Evolutionary conservation across 495 filamentous ascomycete species (phyloP).

Genomic region (Hypoxylon crocopeplum): DNA sequence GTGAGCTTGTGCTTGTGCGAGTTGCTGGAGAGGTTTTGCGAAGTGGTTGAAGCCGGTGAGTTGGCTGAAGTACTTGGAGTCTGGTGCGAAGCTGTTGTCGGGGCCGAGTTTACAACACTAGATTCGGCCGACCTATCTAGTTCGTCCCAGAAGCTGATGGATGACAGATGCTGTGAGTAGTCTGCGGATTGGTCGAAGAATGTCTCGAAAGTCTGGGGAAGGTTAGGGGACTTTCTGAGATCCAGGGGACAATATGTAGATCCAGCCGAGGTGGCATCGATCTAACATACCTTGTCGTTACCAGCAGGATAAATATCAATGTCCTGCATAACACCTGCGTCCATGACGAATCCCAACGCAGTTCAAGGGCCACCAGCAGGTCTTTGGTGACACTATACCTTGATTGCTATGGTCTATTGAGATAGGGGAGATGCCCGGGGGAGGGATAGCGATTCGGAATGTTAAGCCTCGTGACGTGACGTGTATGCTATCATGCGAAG

Average conservation of each 20-base stretch:
- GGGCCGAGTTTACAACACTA: constrained; percentile 41
- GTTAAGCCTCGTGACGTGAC: constrained; percentile 24
- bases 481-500: constrained; percentile 26
- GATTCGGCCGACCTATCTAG: constrained; percentile 42
- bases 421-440: constrained; percentile 17
- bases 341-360: constrained; percentile 45
- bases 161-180: constrained; percentile 41
- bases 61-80: constrained; percentile 39
- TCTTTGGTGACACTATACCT: constrained; percentile 35
- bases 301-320: constrained; percentile 45
- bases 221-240: constrained; percentile 27
- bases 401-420: constrained; percentile 22
- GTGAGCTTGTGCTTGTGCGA: constrained; percentile 42
- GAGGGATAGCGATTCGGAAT: constrained; percentile 19
- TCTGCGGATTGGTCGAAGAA: constrained; percentile 44
- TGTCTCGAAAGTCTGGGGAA: constrained; percentile 38
- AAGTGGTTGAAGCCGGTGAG: constrained; percentile 33
- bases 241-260: constrained; percentile 3
- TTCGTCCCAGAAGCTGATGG: constrained; percentile 44
- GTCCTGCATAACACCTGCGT: constrained; percentile 47
- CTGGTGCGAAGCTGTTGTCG: constrained; percentile 37
- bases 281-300: constrained; percentile 37
- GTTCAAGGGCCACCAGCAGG: constrained; percentile 33
- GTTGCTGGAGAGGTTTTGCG: constrained; percentile 29
- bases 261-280: constrained; percentile 12